Percentiles rank a stretch among this genome's conserved stretches.
phyloP scores from a whole-genome alignment of 1,284 basidiomycete genomes.

The Heterobasidion irregulare region DNA sequence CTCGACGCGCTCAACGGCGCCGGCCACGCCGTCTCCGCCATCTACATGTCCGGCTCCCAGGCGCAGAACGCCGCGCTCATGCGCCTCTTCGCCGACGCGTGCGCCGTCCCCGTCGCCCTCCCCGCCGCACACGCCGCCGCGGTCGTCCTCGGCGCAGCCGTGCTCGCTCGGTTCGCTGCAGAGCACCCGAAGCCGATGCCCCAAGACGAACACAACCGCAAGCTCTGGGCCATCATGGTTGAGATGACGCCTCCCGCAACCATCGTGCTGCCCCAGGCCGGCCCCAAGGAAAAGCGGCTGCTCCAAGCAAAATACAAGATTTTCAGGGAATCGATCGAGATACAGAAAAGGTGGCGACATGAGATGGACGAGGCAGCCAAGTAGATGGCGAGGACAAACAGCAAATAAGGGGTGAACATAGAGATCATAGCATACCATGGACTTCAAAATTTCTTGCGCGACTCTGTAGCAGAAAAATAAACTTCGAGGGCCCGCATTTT shows the following conservation, averaged over 20 bases:
- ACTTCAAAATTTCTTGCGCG: not conserved
- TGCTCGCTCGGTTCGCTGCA: constrained; percentile 86
- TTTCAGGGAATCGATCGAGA: constrained; percentile 82
- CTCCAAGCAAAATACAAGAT: constrained; percentile 92
- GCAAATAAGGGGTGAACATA: not conserved
- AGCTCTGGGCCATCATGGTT: constrained; percentile 92
- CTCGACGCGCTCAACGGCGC: constrained; percentile 84
- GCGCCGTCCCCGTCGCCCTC: constrained; percentile 78
- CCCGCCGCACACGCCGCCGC: constrained; percentile 74
- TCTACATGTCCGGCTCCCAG: constrained; percentile 94
- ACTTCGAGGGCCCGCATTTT: no score
- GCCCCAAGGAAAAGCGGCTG: constrained; percentile 59
- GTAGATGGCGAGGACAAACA: constrained; percentile 8
- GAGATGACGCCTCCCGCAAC: constrained; percentile 89
- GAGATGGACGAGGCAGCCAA: constrained; percentile 54
- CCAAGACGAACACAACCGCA: constrained; percentile 40
- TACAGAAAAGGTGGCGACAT: constrained; percentile 78
- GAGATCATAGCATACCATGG: not conserved
- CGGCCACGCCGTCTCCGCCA: constrained; percentile 79
- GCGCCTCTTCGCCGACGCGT: constrained; percentile 84
- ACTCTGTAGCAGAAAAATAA: no score
- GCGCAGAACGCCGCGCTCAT: constrained; percentile 80
- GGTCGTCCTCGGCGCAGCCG: constrained; percentile 89
- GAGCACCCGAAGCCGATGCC: constrained; percentile 39
- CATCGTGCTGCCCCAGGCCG: constrained; percentile 61